These are phyloP conservation scores for Pluteus cervinus DNA, from an alignment of 768 basidiomycete genomes.

Conservation along the genomic window DNA sequence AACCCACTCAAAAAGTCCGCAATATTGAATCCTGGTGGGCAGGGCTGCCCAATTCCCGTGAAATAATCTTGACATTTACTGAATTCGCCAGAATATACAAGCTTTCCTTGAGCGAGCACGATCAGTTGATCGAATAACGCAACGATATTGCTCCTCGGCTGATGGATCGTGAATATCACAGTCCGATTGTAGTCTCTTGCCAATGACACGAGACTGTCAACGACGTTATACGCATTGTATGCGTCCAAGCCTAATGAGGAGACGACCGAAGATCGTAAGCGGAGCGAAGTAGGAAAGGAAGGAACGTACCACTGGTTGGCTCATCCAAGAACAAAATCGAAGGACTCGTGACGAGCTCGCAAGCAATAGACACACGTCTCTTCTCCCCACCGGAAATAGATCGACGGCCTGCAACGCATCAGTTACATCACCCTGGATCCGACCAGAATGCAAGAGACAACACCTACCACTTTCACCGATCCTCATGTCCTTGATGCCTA, in stretches of 20 bases:
- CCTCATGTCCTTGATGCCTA: conserved; percentile 82
- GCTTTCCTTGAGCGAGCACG: conserved; percentile 75
- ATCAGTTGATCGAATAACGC: conserved; percentile 91
- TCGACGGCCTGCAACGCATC: conserved; percentile 51
- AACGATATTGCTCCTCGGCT: conserved; percentile 96
- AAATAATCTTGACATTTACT: conserved; percentile 78
- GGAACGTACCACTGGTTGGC: conserved; percentile 80
- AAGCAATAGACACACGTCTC: conserved; percentile 93
- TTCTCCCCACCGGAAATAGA: conserved; percentile 98
- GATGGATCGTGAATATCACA: conserved; percentile 96
- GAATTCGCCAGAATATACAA: conserved; percentile 81
- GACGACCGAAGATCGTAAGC: not conserved
- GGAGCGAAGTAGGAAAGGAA: not conserved
- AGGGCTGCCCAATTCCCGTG: conserved; percentile 67
- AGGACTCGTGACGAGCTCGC: conserved; percentile 95
- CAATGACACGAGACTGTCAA: conserved; percentile 81
- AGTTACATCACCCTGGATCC: conserved; percentile 1
- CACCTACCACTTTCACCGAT: conserved; percentile 83
- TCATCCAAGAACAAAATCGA: conserved; percentile 96
- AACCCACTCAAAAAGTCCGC: conserved; percentile 90
- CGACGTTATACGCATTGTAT: conserved; percentile 92
- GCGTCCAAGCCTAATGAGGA: conserved; percentile 74
- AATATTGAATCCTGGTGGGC: conserved; percentile 93
- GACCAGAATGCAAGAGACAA: conserved; percentile 1
- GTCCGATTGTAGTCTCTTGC: conserved; percentile 90